Evolutionary conservation across 2,329 filamentous ascomycete genomes (phyloP), one percentile per base, ranked within the genome.

Genomic region (Magnaporthiopsis poae): DNA sequence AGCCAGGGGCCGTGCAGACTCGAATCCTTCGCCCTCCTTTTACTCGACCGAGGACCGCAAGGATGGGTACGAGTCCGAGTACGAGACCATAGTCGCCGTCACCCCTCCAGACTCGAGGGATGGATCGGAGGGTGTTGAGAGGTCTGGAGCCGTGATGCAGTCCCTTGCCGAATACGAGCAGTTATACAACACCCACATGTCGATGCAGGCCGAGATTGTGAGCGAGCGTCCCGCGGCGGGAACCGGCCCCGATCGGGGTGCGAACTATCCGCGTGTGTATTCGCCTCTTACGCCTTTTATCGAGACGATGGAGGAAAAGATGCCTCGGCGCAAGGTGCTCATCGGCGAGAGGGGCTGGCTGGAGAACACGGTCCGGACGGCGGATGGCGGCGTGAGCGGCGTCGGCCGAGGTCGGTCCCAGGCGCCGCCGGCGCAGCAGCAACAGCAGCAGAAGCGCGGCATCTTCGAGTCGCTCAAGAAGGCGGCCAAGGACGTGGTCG

Each of bases 291-390:
- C 76, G 7, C 73, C 80, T 0, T 80, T 80, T 64, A 79, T 82
- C 65, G 74, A 76, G 36, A 77, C 75, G 3, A 69, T 75, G n/a
- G 77, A 74, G 15, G 66, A 68, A 12, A 61, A 64, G 21, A 39
- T 31, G 13, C 75, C 76, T 15, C 77, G 80, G 1, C 77, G 77
- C 56, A 86, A 86, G 76, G 80, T 76, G 3, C 73, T 87, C 72
- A 81, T 86, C 67, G 84, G 84, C 2, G 75, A 81, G 2, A 80
- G 83, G 63, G 85, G 85, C 29, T 87, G 84, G 84, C 77, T 86
- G 2, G 83, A 86, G 71, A 77, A 78, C 21, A 81, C 77, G 1
- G 72, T 74, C n/a, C 74, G 71, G 7, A 71, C 73, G 5, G 29
- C 68, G 9, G 67, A 35, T 5, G 33, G 39, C 21, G 18, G 61